Base-by-base conservation (phyloP, 306 rosid genomes). In the Rubus idaeus region DNA sequence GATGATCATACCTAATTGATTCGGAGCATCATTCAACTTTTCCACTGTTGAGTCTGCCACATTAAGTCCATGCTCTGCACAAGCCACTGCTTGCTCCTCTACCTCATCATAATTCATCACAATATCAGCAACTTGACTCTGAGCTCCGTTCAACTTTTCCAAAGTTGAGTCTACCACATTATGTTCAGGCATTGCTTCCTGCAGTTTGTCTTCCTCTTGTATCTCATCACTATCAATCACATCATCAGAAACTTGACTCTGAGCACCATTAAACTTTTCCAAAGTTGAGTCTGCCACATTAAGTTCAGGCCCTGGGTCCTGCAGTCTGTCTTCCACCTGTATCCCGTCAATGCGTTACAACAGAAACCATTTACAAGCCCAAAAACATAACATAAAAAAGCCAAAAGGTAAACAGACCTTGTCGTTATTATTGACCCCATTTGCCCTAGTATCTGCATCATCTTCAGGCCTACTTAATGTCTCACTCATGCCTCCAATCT, bases 291-390 rank as follows among this genome's bases (percentile, higher is more conserved):
- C 85, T 72, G 21, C 85, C 69, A 47, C 35, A 70, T 76, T 75
- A 44, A 51, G 47, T 74, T 84, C 61, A 16, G 51, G 68, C 74
- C 75, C 79, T 30, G 57, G 63, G 60, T 77, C 84, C 71, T 56
- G 89, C 62, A 13, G 47, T 44, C 23, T 52, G 76, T 90, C 82
- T 85, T 77, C 90, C 73, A 66, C 86, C 96, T 84, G 88, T 64
- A 69, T 71, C 69, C 63, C 67, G 71, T 77, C 82, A 74, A 81
- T 10, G 71, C 60, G 72, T 49, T 56, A 61, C n/a, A 65, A 75
- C 53, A 66, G 81, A 68, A 77, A 81, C 47, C 71, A 70, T 71
- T 55, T 67, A 77, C 41, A 76, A 58, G 51, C 11, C 77, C 5
- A 73, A 51, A 45, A 0, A 75, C 58, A 68, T 65, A 77, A 60